Conservation (phyloP, 129 eudicot species). For the Arctium minus region DNA sequence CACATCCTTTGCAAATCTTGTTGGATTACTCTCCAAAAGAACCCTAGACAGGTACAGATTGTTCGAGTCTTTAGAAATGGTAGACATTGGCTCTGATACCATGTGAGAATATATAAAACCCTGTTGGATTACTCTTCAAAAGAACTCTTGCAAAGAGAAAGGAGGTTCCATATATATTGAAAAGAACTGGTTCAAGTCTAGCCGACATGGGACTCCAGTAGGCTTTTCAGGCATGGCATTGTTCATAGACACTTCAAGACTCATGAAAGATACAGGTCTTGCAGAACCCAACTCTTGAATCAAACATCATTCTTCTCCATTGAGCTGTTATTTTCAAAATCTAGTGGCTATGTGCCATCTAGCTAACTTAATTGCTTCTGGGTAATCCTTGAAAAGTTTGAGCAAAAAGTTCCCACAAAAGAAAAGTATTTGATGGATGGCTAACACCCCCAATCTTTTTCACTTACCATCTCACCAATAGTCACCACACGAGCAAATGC, state of each 20-base stretch:
- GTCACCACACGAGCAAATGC: conserved; percentile 77
- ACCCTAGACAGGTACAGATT: not conserved
- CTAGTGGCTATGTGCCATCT: too few relatives aligned
- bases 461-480: conserved; percentile 54
- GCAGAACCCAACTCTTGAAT: not conserved
- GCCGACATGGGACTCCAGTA: not conserved
- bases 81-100: not conserved
- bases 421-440: not conserved
- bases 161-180: not conserved
- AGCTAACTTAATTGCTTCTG: too few relatives aligned
- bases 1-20: not conserved
- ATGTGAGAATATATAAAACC: not conserved
- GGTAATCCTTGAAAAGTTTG: too few relatives aligned
- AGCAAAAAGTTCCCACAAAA: not conserved
- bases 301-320: not conserved
- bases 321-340: too few relatives aligned
- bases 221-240: not conserved
- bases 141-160: not conserved
- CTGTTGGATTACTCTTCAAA: not conserved
- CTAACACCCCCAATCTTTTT: not conserved
- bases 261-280: conserved; percentile 1
- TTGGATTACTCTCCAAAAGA: not conserved
- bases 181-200: not conserved
- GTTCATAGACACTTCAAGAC: not conserved
- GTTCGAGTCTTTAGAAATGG: not conserved